Percentiles rank a stretch among this genome's conserved stretches.
Evolutionary conservation across 1,139 yeast genomes (phyloP).

Genomic region (Geotrichum bryndzae): DNA sequence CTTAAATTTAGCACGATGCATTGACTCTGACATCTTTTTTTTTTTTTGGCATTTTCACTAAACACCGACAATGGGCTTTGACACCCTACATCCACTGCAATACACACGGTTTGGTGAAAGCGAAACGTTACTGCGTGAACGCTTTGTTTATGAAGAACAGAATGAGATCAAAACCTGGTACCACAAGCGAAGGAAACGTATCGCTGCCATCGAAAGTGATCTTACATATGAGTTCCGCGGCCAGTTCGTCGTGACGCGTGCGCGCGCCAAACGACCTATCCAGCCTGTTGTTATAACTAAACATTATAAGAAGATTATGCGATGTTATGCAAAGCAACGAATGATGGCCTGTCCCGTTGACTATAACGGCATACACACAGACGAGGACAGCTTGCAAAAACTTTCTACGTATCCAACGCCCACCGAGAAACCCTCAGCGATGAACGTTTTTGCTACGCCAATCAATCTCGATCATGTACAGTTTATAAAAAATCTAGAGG

Average conservation of each 20-base stretch:
- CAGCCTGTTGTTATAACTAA: background rate
- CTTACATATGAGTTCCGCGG: conserved; percentile 10
- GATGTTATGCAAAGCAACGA: background rate
- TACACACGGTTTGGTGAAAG: background rate
- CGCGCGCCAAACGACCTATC: background rate
- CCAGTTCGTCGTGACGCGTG: conserved; percentile 10
- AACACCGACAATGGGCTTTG: background rate
- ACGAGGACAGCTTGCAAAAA: background rate
- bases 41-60: background rate
- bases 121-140: conserved; percentile 1
- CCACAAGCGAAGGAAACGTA: background rate
- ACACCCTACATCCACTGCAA: background rate
- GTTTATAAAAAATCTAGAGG: background rate
- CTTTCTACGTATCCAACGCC: background rate
- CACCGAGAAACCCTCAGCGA: background rate
- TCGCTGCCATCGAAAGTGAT: conserved; percentile 4
- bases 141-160: conserved; percentile 14
- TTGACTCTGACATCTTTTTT: background rate
- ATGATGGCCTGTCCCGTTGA: background rate
- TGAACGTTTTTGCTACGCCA: background rate
- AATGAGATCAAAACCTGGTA: conserved; percentile 16
- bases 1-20: background rate
- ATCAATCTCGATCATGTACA: background rate
- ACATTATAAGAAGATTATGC: background rate
- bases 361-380: background rate